Base-by-base conservation (phyloP, 371 early-diverging fungal species). In the Synchytrium microbalum region DNA sequence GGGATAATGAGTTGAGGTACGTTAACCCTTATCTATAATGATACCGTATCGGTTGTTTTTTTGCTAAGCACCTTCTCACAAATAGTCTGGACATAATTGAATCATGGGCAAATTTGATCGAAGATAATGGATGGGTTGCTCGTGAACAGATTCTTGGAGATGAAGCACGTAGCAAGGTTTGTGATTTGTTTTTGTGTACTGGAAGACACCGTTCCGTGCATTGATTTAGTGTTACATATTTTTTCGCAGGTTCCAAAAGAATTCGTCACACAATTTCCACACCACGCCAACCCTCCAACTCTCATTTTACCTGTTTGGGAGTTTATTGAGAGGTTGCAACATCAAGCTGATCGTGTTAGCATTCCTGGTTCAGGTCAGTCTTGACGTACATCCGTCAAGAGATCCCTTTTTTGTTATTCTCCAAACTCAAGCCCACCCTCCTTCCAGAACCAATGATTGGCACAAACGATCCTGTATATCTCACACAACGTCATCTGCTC, bases 201-300 rank as follows among this genome's bases (percentile, higher is more conserved):
- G 14, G 5, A 13, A 19, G 5, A 13, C n/a, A 10, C 19, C 8
- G n/a, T 13, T 19, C 57, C n/a, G 24, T 10, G 23, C 57, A 27
- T 25, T 27, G 10, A 24, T 13, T 56, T n/a, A 14, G 51, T 51
- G n/a, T 14, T 51, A n/a, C 51, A 14, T n/a, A 51, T n/a, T 51
- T 51, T n/a, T 51, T 51, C n/a, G n/a, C n/a, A 51, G 79, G 89
- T 92, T 2, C 96, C 96, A 0, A 31, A 71, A 13, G 91, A 95
- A 78, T 95, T 95, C 79, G 94, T 93, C 65, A 88, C 86, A 0
- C 96, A 96, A 72, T 90, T 89, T 68, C 89, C 92, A 10, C 87
- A 94, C 60, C 90, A 89, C 74, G 97, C 90, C 54, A 96, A 95
- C 66, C 97, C 97, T 13, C 97, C 97, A 0, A 93, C 93, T 0